phyloP scores from a whole-genome alignment of 345 rosid genomes.

The Hibiscus mutabilis region DNA sequence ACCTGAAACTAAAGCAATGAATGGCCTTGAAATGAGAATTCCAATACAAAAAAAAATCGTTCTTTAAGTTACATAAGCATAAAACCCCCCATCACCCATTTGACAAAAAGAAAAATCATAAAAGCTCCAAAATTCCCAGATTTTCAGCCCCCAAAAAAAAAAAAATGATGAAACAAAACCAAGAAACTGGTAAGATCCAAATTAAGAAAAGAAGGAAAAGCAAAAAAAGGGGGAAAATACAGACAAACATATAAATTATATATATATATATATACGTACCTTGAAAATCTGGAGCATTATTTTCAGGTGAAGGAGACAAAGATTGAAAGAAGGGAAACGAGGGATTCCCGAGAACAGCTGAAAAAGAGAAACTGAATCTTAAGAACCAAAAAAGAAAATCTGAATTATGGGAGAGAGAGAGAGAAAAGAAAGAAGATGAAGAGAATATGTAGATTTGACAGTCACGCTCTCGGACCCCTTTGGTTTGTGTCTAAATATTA shows the following conservation, averaged over 20 bases:
- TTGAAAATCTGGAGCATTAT: slow-evolving; percentile 47
- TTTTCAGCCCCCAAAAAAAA: not conserved
- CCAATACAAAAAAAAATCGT: not conserved
- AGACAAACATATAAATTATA: not conserved
- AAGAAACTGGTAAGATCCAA: slow-evolving; percentile 5
- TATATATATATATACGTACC: slow-evolving; percentile 22
- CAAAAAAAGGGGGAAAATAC: not conserved
- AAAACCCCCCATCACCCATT: slow-evolving; percentile 2
- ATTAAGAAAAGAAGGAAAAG: not conserved
- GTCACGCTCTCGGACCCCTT: slow-evolving; percentile 49
- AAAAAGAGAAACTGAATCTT: slow-evolving; percentile 31
- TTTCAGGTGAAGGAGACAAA: slow-evolving; percentile 17
- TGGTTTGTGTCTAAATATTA: slow-evolving; percentile 28
- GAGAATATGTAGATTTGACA: slow-evolving; percentile 64
- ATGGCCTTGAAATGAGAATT: slow-evolving; percentile 18
- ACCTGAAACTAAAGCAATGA: slow-evolving; percentile 3
- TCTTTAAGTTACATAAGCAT: not conserved
- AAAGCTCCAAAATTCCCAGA: slow-evolving; percentile 9
- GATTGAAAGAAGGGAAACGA: slow-evolving; percentile 25
- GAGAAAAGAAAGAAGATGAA: slow-evolving; percentile 21
- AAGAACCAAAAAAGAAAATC: not conserved
- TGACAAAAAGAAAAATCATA: not conserved
- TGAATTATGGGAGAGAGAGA: slow-evolving; percentile 17
- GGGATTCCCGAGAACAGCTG: slow-evolving; percentile 26
- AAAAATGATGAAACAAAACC: not conserved